These are phyloP conservation scores for Collybia mongolica DNA, from an alignment of 768 basidiomycete species.

Conservation along the genomic window DNA sequence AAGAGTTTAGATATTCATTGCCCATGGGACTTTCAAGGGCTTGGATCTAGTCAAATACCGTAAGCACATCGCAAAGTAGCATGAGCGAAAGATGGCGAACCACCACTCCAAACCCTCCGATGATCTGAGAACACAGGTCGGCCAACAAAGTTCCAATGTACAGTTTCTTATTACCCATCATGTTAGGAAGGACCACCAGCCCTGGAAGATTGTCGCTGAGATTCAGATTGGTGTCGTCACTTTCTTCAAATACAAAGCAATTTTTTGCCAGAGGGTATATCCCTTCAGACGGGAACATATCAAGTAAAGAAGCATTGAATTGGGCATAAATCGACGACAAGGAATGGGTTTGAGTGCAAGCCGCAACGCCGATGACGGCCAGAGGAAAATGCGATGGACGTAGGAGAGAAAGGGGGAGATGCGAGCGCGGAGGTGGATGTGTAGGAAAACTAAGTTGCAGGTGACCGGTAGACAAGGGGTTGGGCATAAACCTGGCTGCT, in stretches of 20 bases:
- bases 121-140: conserved; percentile 83
- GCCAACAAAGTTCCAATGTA: conserved; percentile 89
- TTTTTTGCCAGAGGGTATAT: conserved; percentile 78
- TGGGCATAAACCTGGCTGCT: conserved; percentile 82
- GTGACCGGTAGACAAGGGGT: conserved; percentile 68
- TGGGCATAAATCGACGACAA: conserved; percentile 55
- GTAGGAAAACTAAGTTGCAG: conserved; percentile 79
- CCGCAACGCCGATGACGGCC: conserved; percentile 85
- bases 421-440: conserved; percentile 70
- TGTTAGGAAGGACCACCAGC: conserved; percentile 75
- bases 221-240: conserved; percentile 55
- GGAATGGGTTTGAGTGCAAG: conserved; percentile 56
- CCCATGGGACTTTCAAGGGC: conserved; percentile 81
- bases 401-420: conserved; percentile 68
- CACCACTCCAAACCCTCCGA: conserved; percentile 82
- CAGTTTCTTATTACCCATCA: conserved; percentile 85
- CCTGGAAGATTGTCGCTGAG: conserved; percentile 57
- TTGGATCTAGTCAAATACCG: conserved; percentile 51
- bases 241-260: conserved; percentile 86
- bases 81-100: conserved; percentile 43
- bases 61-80: conserved; percentile 2
- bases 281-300: conserved; percentile 64
- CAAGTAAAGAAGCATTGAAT: conserved; percentile 62
- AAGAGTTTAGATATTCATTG: conserved; percentile 79
- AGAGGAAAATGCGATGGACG: conserved; percentile 81